Evolutionary conservation across 2,329 filamentous ascomycete species (phyloP), one percentile per base, ranked within the genome.

Genomic region (Diaporthe longicolla): DNA sequence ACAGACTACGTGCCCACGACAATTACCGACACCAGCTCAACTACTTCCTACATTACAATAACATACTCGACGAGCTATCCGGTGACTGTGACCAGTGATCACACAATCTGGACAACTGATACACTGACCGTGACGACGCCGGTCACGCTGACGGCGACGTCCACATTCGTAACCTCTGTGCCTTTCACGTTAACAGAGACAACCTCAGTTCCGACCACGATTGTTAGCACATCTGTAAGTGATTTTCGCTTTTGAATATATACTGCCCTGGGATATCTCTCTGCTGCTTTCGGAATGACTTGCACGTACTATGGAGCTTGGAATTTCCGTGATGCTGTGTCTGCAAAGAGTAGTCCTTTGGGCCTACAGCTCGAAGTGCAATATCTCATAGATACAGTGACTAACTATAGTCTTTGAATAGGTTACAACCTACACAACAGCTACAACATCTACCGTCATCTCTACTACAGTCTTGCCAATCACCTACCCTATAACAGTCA

Each of bases 221-320:
- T 40, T 4, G 70, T 78, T 54, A 79, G 76, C 74, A 78, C 76
- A n/a, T 78, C 75, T 4, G 72, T 79, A 21, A 50, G 61, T 35
- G 15, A 15, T 19, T n/a, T 11, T 9, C 19, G 7, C 19, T 13
- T 40, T 63, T 32, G 11, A 3, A 35, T 2, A 4, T 24, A 24
- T 7, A 4, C 6, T 7, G n/a, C 48, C 48, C 4, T 24, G 11
- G 10, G 10, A 13, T n/a, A 9, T n/a, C 10, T 52, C 48, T 19
- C n/a, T 24, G 7, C 5, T 10, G 0, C 13, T 5, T 52, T 24
- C n/a, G 48, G 11, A 13, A 5, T 24, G n/a, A 2, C n/a, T 24
- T 52, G 48, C n/a, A 15, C 11, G 48, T 13, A 15, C n/a, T 24
- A 11, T 13, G 11, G 48, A 26, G 48, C 40, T 43, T 19, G 15